Evolutionary conservation across 805 yeast genomes (phyloP), one percentile per base, ranked within the genome.

Genomic region (Saccharomycopsis lassenensis): DNA sequence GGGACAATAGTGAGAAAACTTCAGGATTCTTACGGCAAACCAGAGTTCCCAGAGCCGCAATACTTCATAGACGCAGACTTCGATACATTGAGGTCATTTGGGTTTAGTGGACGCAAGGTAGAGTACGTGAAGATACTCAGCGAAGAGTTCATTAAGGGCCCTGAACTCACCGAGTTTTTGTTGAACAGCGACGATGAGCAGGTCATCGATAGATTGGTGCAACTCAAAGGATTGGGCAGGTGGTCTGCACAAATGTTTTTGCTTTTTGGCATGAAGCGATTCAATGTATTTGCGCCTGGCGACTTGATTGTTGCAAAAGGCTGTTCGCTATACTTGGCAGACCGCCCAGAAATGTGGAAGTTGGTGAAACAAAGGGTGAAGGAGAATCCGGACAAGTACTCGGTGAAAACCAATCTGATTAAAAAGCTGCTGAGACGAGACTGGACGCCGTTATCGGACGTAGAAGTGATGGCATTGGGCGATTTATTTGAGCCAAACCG

Each of bases 191-290:
- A 61, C 3, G 63, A 69, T 31, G 69, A 68, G 2, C 72, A 60
- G 16, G 56, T 79, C 11, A 50, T 67, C 1, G 62, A 62, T 14
- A 68, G 66, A 39, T 54, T 78, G 36, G 66, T 69, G 0, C 52
- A 52, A 18, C 59, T 80, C 43, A 79, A 80, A 48, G 93, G 93
- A 0, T 68, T 82, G 12, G 93, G 91, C 0, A 66, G 67, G 1
- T 87, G 97, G 97, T 73, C 86, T 4, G 87, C 91, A 0, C 80
- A 79, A 37, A 87, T 87, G 95, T 87, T 85, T 55, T 56, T 82
- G 12, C 50, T 78, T 16, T 84, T 84, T 51, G 79, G 81, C 1
- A 57, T 86, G 30, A 67, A 66, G 18, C 65, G 82, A 39, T 51
- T 71, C 51, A 77, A 87, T 52, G 71, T 83, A 0, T 84, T 84